Evolutionary conservation across 768 basidiomycete species (phyloP).

Genomic region (Pleurotus giganteus): DNA sequence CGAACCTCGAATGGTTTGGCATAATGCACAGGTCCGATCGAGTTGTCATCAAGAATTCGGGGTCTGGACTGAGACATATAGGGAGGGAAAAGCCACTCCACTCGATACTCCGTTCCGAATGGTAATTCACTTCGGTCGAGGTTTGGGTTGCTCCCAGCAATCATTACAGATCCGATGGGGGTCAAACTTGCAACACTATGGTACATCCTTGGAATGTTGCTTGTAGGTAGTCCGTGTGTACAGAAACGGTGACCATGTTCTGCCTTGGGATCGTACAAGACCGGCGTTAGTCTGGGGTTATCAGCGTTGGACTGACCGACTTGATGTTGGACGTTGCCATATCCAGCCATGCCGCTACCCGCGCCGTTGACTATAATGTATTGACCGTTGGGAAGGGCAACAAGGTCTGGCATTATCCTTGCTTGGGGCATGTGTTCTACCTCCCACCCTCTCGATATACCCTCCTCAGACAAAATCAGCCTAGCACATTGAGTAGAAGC

Average conservation of each 20-base stretch:
- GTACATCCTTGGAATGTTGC: conserved; percentile 71
- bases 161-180: conserved; percentile 69
- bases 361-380: conserved; percentile 79
- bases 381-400: conserved; percentile 75
- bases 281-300: conserved; percentile 63
- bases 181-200: conserved; percentile 83
- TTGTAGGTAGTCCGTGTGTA: conserved; percentile 53
- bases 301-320: conserved; percentile 80
- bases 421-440: conserved; percentile 73
- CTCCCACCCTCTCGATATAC: conserved; percentile 69
- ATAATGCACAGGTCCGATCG: conserved; percentile 39
- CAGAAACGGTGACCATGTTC: conserved; percentile 58
- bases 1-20: conserved; percentile 44
- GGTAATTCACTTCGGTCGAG: conserved; percentile 67
- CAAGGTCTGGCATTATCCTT: conserved; percentile 78
- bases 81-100: conserved; percentile 83
- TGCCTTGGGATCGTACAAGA: conserved; percentile 64
- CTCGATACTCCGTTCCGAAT: conserved; percentile 86
- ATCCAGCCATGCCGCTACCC: conserved; percentile 70
- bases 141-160: conserved; percentile 85
- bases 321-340: conserved; percentile 68
- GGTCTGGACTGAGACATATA: conserved; percentile 72
- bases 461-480: conserved; percentile 60
- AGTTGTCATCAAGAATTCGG: conserved; percentile 27
- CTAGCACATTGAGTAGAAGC: conserved; percentile 76